Percentiles rank a stretch among this genome's conserved stretches.
phyloP scores from a whole-genome alignment of 768 basidiomycete species.

The Phanerochaete sordida region DNA sequence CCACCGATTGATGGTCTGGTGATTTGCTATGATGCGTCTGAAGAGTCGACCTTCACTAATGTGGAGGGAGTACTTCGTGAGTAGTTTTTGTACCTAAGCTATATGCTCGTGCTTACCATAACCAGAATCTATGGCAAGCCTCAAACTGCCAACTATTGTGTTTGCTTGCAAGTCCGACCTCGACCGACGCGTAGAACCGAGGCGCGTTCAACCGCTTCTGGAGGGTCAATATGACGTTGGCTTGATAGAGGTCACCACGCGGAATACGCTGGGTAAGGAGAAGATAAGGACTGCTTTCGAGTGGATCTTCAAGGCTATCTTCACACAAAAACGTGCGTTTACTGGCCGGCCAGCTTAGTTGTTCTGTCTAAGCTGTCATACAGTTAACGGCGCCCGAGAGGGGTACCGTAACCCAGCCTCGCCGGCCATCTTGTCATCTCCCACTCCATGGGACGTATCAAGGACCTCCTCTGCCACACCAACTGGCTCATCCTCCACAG shows the following conservation, averaged over 20 bases:
- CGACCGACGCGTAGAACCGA: slow-evolving; percentile 53
- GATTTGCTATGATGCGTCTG: slow-evolving; percentile 80
- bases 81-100: slow-evolving; percentile 25
- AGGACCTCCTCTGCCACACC: slow-evolving; percentile 49
- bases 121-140: slow-evolving; percentile 32
- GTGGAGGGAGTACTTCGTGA: slow-evolving; percentile 70
- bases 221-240: slow-evolving; percentile 62
- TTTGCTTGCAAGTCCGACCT: slow-evolving; percentile 88
- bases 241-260: slow-evolving; percentile 67
- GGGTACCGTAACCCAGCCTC: slow-evolving; percentile 68
- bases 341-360: background rate
- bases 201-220: slow-evolving; percentile 46
- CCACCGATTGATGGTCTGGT: slow-evolving; percentile 74
- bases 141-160: slow-evolving; percentile 65
- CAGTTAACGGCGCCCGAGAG: slow-evolving; percentile 24
- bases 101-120: slow-evolving; percentile 11
- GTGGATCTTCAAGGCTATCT: slow-evolving; percentile 47
- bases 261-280: slow-evolving; percentile 52
- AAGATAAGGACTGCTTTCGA: slow-evolving; percentile 76
- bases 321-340: slow-evolving; percentile 38
- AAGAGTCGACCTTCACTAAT: slow-evolving; percentile 56
- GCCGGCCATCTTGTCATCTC: slow-evolving; percentile 50
- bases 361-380: background rate
- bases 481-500: slow-evolving; percentile 36
- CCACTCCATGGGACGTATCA: slow-evolving; percentile 52